These are phyloP conservation scores for Haplosporangium gracile DNA, from an alignment of 192 early-diverging fungal genomes.

Conservation along the genomic window DNA sequence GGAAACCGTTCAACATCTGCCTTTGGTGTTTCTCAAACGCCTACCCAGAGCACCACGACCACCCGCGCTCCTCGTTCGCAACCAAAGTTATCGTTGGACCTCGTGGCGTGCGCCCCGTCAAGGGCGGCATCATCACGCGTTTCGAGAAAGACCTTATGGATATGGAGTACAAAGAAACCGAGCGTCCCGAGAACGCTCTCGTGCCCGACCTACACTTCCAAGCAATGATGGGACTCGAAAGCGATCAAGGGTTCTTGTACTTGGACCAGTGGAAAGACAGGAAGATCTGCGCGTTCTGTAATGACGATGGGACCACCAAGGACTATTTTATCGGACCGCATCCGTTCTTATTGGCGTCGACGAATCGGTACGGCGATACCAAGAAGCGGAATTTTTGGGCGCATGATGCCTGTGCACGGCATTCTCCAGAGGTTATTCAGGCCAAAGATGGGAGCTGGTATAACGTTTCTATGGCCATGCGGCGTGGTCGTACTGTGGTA, in stretches of 20 bases:
- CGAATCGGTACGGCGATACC: slow-evolving; percentile 63
- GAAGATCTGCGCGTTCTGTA: slow-evolving; percentile 78
- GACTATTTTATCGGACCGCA: slow-evolving; percentile 71
- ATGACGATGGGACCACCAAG: slow-evolving; percentile 68
- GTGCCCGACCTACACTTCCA: slow-evolving; percentile 30
- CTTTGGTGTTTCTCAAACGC: slow-evolving; percentile 76
- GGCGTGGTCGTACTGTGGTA: slow-evolving; percentile 80
- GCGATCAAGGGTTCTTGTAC: slow-evolving; percentile 61
- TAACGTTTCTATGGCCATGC: slow-evolving; percentile 85
- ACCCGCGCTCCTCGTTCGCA: slow-evolving; percentile 87
- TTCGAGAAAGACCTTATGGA: slow-evolving; percentile 74
- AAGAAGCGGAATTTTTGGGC: slow-evolving; percentile 81
- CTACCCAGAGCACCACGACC: slow-evolving; percentile 79
- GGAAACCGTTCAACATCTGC: slow-evolving; percentile 37
- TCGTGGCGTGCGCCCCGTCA: slow-evolving; percentile 67
- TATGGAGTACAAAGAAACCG: slow-evolving; percentile 39
- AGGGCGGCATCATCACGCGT: slow-evolving; percentile 68
- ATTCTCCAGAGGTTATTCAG: slow-evolving; percentile 87
- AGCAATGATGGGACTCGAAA: slow-evolving; percentile 55
- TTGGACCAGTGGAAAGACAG: slow-evolving; percentile 64
- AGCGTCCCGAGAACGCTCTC: background rate
- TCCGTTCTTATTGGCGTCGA: slow-evolving; percentile 71
- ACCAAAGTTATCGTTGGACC: slow-evolving; percentile 73
- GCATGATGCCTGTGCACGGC: slow-evolving; percentile 86
- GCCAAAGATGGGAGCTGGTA: slow-evolving; percentile 81